Conservation (phyloP, 352 stramenopile genomes). For the Phytophthora agathidicida region DNA sequence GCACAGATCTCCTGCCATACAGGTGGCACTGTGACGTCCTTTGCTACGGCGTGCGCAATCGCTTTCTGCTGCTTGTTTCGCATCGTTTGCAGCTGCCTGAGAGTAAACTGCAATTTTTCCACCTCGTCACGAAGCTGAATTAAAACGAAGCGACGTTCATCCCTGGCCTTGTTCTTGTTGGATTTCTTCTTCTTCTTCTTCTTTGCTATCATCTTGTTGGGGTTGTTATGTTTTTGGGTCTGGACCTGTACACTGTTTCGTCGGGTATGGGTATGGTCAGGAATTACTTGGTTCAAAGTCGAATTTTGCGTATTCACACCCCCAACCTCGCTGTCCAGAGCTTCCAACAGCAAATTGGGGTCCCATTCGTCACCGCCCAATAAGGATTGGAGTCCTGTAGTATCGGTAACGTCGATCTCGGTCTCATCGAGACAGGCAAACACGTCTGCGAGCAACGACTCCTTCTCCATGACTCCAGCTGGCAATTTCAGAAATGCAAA, state of each 20-base stretch:
- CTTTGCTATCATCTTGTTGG: no score
- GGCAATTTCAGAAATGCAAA: no score
- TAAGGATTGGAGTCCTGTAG: not conserved
- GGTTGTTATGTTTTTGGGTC: no score
- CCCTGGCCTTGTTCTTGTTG: constrained; percentile 40
- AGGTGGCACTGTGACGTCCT: no score
- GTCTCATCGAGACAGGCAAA: constrained; percentile 22
- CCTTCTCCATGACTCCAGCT: constrained; percentile 1
- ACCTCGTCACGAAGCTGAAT: constrained; percentile 37
- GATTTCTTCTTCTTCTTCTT: constrained; percentile 33
- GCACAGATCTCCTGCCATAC: constrained; percentile 42
- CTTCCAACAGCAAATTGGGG: constrained; percentile 8
- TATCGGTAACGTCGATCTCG: constrained; percentile 2
- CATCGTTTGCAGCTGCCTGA: constrained; percentile 32
- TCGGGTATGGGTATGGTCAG: not conserved
- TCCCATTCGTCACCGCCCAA: not conserved
- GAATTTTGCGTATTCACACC: not conserved
- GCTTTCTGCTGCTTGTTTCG: constrained; percentile 6
- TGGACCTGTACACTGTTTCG: not conserved
- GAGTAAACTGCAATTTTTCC: constrained; percentile 34
- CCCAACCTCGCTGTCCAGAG: not conserved
- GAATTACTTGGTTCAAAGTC: not conserved
- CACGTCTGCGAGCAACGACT: not conserved
- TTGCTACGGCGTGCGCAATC: no score
- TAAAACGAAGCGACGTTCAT: constrained; percentile 33